These are phyloP conservation scores for Thermothielavioides terrestris DNA, from an alignment of 495 filamentous ascomycete genomes.

Conservation along the genomic window DNA sequence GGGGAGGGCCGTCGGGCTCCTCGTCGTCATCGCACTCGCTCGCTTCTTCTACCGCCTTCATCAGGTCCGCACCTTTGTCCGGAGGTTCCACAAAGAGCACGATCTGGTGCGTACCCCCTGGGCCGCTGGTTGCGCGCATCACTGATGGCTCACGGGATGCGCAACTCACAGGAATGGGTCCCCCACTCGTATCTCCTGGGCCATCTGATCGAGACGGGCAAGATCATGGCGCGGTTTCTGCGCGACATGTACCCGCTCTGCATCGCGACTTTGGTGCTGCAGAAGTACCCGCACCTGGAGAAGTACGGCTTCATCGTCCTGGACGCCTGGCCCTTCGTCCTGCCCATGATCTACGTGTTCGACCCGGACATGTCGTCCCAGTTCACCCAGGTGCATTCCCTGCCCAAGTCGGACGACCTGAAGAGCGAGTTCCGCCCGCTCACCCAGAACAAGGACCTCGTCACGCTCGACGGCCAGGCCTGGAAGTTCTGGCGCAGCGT, in stretches of 20 bases:
- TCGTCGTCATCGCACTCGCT: neutral
- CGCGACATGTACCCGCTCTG: slow-evolving; percentile 16
- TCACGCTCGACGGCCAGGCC: slow-evolving; percentile 25
- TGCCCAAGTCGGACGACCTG: neutral
- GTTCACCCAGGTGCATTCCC: neutral
- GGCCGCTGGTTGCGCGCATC: neutral
- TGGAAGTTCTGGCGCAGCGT: slow-evolving; percentile 33
- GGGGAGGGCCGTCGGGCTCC: neutral
- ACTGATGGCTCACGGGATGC: neutral
- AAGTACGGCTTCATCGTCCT: slow-evolving; percentile 30
- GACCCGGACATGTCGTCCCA: slow-evolving; percentile 21
- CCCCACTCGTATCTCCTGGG: slow-evolving; percentile 35
- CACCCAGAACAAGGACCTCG: slow-evolving; percentile 22
- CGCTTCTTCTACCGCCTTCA: slow-evolving; percentile 22
- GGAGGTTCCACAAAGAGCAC: slow-evolving; percentile 22
- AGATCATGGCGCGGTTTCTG: slow-evolving; percentile 16
- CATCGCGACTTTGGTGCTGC: slow-evolving; percentile 12
- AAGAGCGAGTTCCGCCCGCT: slow-evolving; percentile 13
- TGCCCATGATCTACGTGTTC: slow-evolving; percentile 28
- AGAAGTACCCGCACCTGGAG: slow-evolving; percentile 21
- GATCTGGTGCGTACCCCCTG: slow-evolving; percentile 15
- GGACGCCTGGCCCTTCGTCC: slow-evolving; percentile 38
- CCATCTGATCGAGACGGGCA: slow-evolving; percentile 24
- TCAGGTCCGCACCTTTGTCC: slow-evolving; percentile 18
- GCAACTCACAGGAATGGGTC: slow-evolving; percentile 11